These are phyloP conservation scores for Calonectria henricotiae DNA, from an alignment of 2,329 filamentous ascomycete genomes.

Conservation along the genomic window DNA sequence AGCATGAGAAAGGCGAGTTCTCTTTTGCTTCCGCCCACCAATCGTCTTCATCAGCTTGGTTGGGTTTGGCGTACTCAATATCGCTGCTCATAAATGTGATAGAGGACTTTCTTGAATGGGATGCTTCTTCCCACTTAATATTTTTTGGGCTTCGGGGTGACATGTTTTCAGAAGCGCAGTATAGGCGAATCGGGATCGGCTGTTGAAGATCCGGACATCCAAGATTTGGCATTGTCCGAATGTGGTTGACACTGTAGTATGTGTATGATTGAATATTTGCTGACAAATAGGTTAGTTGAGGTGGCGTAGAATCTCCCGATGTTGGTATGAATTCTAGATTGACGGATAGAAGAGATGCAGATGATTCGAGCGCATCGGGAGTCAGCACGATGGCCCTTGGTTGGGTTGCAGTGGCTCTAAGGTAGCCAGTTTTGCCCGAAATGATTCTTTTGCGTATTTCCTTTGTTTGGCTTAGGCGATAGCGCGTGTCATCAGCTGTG, in stretches of 20 bases:
- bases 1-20: neutral
- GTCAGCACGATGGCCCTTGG: conserved; percentile 42
- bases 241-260: conserved; percentile 40
- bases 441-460: conserved; percentile 42
- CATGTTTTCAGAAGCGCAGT: neutral
- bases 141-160: too few relatives aligned
- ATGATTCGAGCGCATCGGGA: conserved; percentile 38
- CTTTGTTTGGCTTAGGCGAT: conserved; percentile 39
- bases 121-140: neutral
- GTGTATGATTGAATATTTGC: conserved; percentile 41
- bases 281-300: conserved; percentile 39
- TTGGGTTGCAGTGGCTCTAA: conserved; percentile 36
- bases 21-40: neutral
- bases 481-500: conserved; percentile 29
- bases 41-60: neutral
- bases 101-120: neutral
- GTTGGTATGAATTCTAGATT: conserved; percentile 45
- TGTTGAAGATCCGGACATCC: neutral
- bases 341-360: conserved; percentile 27
- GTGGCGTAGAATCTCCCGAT: conserved; percentile 32
- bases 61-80: neutral
- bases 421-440: conserved; percentile 36
- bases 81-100: neutral
- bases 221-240: conserved; percentile 41
- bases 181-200: neutral